Base-by-base conservation (phyloP, 2,329 filamentous ascomycete genomes). In the Colletotrichum sp. region DNA sequence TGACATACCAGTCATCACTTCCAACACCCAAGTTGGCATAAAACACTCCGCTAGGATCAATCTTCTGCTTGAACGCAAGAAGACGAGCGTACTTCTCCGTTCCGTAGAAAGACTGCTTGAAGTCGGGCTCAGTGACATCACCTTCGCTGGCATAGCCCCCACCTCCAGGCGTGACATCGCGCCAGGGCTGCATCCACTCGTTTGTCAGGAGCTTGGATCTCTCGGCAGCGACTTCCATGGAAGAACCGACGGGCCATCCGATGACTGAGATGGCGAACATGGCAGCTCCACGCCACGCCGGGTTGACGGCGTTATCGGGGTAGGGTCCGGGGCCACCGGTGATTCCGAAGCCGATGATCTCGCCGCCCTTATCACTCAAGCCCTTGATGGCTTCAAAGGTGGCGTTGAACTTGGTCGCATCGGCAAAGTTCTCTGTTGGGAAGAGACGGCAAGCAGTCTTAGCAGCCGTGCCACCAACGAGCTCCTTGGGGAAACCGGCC, bases 281-380 rank as follows among this genome's bases (percentile, higher is more conserved):
- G 34, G 81, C 79, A 8, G 84, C 83, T 1, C 83, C 82, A 14
- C 88, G 82, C 87, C 87, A 90, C 0, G 87, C 88, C 3, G 87
- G 87, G 67, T 86, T 85, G 30, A 85, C 81, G 6, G 85, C 82
- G 24, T 84, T 86, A 60, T 81, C 79, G 21, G 71, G 71, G 39
- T 85, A 80, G 3, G 78, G 81, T 0, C 78, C 78, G 6, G 81
- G 80, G 0, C 81, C 83, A 6, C 82, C 77, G 0, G 81, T 81
- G 68, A 87, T 86, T 52, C 85, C 83, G 71, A 88, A 86, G 0
- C 81, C 85, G 36, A 87, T 81, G 9, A 90, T 77, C 14, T 84
- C 80, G 14, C 86, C 86, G 16, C 86, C 86, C 14, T 81, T 81
- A 67, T 87, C 83, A 8, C 87, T 80, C 7, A 86, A 82, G 30